phyloP scores from a whole-genome alignment of 2,329 filamentous ascomycete species.

The Aspergillus sp. region DNA sequence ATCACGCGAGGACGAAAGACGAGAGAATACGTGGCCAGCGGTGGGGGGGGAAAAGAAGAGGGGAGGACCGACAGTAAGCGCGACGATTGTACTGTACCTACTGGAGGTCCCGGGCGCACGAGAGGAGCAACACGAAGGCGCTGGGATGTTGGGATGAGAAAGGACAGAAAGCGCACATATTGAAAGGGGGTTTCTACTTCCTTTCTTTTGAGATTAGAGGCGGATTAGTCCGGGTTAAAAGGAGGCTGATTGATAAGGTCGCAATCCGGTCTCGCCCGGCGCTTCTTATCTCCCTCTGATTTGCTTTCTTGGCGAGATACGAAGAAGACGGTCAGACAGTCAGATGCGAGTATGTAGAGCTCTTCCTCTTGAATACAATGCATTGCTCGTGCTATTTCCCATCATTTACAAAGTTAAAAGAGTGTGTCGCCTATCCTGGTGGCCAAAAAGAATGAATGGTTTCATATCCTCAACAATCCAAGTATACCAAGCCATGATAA shows the following conservation, averaged over 20 bases:
- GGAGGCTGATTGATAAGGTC: conserved; percentile 1
- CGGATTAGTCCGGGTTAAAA: neutral
- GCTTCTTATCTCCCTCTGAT: neutral
- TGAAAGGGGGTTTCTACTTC: neutral
- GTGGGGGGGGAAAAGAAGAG: neutral
- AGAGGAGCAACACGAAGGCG: neutral
- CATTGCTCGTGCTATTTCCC: neutral
- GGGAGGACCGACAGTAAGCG: neutral
- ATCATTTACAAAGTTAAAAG: neutral
- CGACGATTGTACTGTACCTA: neutral
- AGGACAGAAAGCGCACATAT: neutral
- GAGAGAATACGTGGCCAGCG: neutral
- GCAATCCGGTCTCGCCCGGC: neutral
- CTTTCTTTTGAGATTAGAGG: neutral
- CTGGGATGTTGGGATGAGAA: neutral
- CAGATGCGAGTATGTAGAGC: too few species aligned
- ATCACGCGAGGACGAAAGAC: neutral
- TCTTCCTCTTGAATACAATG: too few species aligned
- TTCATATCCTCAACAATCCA: neutral
- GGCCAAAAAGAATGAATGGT: neutral
- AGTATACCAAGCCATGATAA: neutral
- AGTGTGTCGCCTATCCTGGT: neutral
- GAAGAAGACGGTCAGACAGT: too few species aligned
- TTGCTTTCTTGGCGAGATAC: too few species aligned
- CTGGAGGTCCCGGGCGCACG: neutral